Evolutionary conservation across 768 basidiomycete genomes (phyloP), one percentile per base, ranked within the genome.

Genomic region (Panellus pusillus): DNA sequence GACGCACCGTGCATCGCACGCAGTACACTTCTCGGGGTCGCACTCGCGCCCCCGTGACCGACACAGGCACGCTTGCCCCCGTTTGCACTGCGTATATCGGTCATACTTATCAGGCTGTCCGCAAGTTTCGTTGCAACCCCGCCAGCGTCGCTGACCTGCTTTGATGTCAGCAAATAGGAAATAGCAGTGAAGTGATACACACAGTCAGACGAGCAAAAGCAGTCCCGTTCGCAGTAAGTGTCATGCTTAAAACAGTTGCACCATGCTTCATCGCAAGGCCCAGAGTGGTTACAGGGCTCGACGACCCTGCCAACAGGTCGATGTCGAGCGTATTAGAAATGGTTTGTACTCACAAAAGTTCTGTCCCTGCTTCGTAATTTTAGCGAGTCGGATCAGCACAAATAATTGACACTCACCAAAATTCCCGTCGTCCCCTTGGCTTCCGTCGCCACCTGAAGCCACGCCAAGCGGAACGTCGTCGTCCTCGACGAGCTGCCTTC

Each of bases 21-120:
- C 60, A 0, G 57, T 29, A 61, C 83, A 85, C 5, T 78, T 48
- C 72, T 55, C n/a, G n/a, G n/a, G n/a, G n/a, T n/a, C n/a, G n/a
- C n/a, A n/a, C n/a, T n/a, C n/a, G n/a, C n/a, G n/a, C 83, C 85
- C 62, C 84, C 82, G 44, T 77, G 69, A 0, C 24, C 38, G 0
- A 61, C 24, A 65, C 83, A 84, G 1, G 62, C 36, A 58, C 82
- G 84, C 2, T 32, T 50, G 0, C 44, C 37, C 6, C 9, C 19
- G 27, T 37, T 63, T 65, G 52, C 64, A 32, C 31, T 13, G 31
- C 7, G 31, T 32, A 32, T 32, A 32, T 71, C 2, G 54, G 45
- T 29, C 60, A 63, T 32, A n/a, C 20, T 18, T n/a, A n/a, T n/a
- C 19, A 29, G 20, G 28, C 17, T 46, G 32, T 20, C 37, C 64